These are phyloP conservation scores for Colletotrichum sp. DNA, from an alignment of 2,329 filamentous ascomycete species.

Conservation along the genomic window DNA sequence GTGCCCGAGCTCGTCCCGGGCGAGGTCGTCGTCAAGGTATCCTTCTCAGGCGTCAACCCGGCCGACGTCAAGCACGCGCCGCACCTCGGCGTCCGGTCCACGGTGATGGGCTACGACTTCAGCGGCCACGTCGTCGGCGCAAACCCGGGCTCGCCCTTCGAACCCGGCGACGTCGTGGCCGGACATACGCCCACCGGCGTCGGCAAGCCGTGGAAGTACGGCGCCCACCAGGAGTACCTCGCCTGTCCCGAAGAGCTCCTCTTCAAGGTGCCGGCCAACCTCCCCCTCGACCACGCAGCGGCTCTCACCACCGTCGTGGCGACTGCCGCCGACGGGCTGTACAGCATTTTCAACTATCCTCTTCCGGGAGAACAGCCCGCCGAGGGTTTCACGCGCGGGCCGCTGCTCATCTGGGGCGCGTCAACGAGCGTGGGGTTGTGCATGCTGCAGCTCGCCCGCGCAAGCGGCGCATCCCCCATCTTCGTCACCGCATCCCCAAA, in stretches of 20 bases:
- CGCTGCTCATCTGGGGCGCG: conserved; percentile 42
- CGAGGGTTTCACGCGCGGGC: conserved; percentile 10
- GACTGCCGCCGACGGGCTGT: conserved; percentile 27
- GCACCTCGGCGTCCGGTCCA: neutral
- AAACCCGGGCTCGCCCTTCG: neutral
- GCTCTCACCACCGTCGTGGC: conserved; percentile 10
- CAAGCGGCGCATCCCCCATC: conserved; percentile 33
- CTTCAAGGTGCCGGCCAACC: conserved; percentile 3
- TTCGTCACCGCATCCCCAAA: conserved; percentile 35
- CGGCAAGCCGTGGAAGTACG: neutral
- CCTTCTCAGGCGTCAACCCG: conserved; percentile 13
- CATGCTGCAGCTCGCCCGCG: conserved; percentile 38
- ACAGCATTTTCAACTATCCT: conserved; percentile 22
- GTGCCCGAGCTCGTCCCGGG: neutral
- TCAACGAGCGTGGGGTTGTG: conserved; percentile 36
- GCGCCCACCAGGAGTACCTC: conserved; percentile 8
- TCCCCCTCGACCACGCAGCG: conserved; percentile 19
- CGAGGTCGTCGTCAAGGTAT: neutral
- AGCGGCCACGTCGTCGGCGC: neutral
- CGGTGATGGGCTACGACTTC: conserved; percentile 11
- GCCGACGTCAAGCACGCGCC: conserved; percentile 6
- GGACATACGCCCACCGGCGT: neutral
- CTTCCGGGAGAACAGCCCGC: conserved; percentile 4
- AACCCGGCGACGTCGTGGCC: neutral
- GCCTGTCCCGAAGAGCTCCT: neutral